Conservation (phyloP, 805 yeast genomes). For the Candida peoriensis region DNA sequence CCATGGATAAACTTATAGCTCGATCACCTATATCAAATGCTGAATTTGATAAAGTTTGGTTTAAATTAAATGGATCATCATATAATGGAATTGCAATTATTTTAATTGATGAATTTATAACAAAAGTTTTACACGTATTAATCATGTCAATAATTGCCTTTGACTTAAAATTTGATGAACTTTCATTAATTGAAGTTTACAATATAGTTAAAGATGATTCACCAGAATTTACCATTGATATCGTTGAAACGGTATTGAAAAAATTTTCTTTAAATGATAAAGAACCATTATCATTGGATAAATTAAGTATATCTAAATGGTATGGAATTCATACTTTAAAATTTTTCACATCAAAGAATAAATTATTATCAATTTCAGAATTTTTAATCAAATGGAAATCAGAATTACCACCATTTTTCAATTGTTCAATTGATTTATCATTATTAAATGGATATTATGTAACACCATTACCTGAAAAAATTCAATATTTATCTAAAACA, state of each 20-base stretch:
- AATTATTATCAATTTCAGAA: conserved; percentile 37
- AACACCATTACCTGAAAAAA: conserved; percentile 37
- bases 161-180: conserved; percentile 24
- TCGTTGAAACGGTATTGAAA: conserved; percentile 45
- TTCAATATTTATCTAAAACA: conserved; percentile 49
- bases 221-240: conserved; percentile 33
- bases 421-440: conserved; percentile 50
- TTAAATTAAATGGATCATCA: conserved; percentile 48
- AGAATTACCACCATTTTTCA: conserved; percentile 57
- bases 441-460: conserved; percentile 52
- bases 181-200: conserved; percentile 26
- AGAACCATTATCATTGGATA: conserved; percentile 35
- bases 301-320: conserved; percentile 46
- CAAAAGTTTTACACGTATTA: conserved; percentile 30
- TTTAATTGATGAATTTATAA: conserved; percentile 29
- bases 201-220: conserved; percentile 26
- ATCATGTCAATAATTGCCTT: conserved; percentile 36
- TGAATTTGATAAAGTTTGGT: conserved; percentile 54
- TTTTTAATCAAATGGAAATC: conserved; percentile 62
- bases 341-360: conserved; percentile 26
- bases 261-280: conserved; percentile 35
- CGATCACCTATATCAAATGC: conserved; percentile 48
- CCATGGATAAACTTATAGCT: conserved; percentile 29
- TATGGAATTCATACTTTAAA: conserved; percentile 54
- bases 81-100: conserved; percentile 39